Percentiles rank a stretch among this genome's conserved stretches.
phyloP scores from a whole-genome alignment of 306 rosid genomes.

The Luffa aegyptiaca region DNA sequence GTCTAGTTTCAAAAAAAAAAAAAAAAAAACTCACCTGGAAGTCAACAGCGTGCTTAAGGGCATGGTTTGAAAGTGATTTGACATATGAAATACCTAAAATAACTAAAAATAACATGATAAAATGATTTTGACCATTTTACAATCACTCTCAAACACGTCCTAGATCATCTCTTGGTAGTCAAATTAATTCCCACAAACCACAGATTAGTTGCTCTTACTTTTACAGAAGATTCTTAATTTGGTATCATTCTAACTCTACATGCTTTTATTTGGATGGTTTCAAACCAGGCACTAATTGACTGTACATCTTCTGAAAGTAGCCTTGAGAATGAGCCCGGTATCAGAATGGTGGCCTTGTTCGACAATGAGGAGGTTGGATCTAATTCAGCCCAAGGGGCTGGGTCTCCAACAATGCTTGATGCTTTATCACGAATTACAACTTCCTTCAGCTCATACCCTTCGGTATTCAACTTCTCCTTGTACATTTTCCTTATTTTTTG shows the following conservation, averaged over 20 bases:
- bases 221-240: not conserved
- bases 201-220: not conserved
- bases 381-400: constrained; percentile 70
- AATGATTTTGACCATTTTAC: too few relatives aligned
- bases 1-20: too few relatives aligned
- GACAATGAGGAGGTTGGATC: constrained; percentile 87
- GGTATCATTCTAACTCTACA: not conserved
- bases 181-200: not conserved
- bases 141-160: too few relatives aligned
- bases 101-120: too few relatives aligned
- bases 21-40: too few relatives aligned
- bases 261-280: constrained; percentile 11
- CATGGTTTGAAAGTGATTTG: too few relatives aligned
- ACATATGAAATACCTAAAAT: too few relatives aligned
- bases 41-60: too few relatives aligned
- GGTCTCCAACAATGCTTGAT: constrained; percentile 62
- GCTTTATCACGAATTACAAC: constrained; percentile 59
- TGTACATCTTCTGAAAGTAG: constrained; percentile 54
- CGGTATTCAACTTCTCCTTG: constrained; percentile 26
- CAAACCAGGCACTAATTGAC: constrained; percentile 57
- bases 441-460: constrained; percentile 39
- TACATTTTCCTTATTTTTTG: not conserved
- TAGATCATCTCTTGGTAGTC: not conserved
- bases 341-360: constrained; percentile 82
- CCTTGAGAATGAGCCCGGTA: constrained; percentile 59